A percentile compares a stretch with the other conserved stretches of the same genome.
phyloP scores from a whole-genome alignment of 768 basidiomycete species.

The Leccinum subgranulosum region DNA sequence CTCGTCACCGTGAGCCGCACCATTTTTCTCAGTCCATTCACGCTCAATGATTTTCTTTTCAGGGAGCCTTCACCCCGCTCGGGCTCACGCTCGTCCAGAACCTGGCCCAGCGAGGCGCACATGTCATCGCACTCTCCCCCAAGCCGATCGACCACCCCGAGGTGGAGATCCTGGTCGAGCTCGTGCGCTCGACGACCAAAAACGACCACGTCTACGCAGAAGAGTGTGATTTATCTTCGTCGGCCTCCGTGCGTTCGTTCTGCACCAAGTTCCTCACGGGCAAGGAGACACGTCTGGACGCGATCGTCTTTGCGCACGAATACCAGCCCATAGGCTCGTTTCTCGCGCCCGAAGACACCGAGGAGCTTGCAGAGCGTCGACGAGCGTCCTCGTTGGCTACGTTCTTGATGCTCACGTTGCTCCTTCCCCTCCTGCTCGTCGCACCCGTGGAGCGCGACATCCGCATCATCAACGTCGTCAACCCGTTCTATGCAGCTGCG shows the following conservation, averaged over 20 bases:
- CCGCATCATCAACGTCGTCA: conserved; percentile 82
- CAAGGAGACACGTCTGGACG: conserved; percentile 70
- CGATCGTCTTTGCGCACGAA: conserved; percentile 75
- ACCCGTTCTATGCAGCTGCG: conserved; percentile 88
- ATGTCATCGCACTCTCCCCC: conserved; percentile 70
- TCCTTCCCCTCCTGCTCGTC: conserved; percentile 76
- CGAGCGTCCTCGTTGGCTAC: conserved; percentile 59
- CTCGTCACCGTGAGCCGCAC: conserved; percentile 59
- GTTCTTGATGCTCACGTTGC: conserved; percentile 74
- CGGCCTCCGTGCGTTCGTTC: conserved; percentile 66
- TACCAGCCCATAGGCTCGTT: conserved; percentile 61
- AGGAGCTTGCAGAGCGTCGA: conserved; percentile 36
- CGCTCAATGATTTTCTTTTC: background rate
- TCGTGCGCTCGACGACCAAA: conserved; percentile 63
- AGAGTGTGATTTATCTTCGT: conserved; percentile 66
- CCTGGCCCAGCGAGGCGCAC: conserved; percentile 73
- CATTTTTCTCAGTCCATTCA: background rate
- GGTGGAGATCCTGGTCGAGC: conserved; percentile 58
- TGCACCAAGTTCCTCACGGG: conserved; percentile 64
- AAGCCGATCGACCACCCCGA: conserved; percentile 47
- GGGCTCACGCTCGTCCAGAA: conserved; percentile 65
- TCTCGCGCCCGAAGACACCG: conserved; percentile 29
- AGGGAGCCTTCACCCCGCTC: conserved; percentile 76
- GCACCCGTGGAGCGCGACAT: conserved; percentile 88
- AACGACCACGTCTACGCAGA: conserved; percentile 83